Evolutionary conservation across 2,329 filamentous ascomycete species (phyloP).

Genomic region (Huntiella bhutanensis): DNA sequence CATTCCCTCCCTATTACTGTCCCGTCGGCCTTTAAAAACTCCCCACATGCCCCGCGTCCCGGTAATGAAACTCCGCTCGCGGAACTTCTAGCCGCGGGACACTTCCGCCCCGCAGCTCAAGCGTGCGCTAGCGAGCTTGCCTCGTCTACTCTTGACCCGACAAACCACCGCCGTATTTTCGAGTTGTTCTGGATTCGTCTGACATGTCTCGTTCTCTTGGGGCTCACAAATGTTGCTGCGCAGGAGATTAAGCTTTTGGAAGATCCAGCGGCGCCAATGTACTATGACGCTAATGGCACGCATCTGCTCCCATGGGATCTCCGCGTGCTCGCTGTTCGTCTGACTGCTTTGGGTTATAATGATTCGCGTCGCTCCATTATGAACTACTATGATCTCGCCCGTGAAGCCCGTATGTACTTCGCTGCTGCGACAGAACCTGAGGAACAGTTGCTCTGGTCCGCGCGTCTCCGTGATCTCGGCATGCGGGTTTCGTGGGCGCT

Average conservation of each 20-base stretch:
- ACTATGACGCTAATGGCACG: slow-evolving; percentile 32
- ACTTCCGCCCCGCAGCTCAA: slow-evolving; percentile 65
- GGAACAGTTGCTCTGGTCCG: slow-evolving; percentile 47
- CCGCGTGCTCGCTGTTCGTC: slow-evolving; percentile 60
- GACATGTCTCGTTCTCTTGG: slow-evolving; percentile 62
- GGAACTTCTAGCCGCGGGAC: slow-evolving; percentile 48
- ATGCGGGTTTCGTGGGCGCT: slow-evolving; percentile 46
- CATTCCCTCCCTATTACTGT: slow-evolving; percentile 53
- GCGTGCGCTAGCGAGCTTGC: slow-evolving; percentile 43
- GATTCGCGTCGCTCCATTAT: slow-evolving; percentile 73
- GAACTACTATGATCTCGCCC: slow-evolving; percentile 72
- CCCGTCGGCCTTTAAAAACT: slow-evolving; percentile 48
- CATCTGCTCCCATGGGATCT: slow-evolving; percentile 77
- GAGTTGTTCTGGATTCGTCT: slow-evolving; percentile 62
- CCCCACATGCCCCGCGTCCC: slow-evolving; percentile 41
- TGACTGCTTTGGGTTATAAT: slow-evolving; percentile 71
- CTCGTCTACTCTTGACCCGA: slow-evolving; percentile 29
- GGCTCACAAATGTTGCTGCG: slow-evolving; percentile 48
- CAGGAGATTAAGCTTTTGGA: slow-evolving; percentile 47
- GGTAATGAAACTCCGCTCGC: slow-evolving; percentile 39
- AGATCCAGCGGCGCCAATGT: slow-evolving; percentile 36
- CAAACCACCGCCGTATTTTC: slow-evolving; percentile 50
- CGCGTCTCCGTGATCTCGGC: slow-evolving; percentile 56
- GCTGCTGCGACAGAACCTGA: slow-evolving; percentile 28
- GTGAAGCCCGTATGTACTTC: slow-evolving; percentile 51